Evolutionary conservation across 768 basidiomycete species (phyloP), one percentile per base, ranked within the genome.

Genomic region (Mycena belliarum): DNA sequence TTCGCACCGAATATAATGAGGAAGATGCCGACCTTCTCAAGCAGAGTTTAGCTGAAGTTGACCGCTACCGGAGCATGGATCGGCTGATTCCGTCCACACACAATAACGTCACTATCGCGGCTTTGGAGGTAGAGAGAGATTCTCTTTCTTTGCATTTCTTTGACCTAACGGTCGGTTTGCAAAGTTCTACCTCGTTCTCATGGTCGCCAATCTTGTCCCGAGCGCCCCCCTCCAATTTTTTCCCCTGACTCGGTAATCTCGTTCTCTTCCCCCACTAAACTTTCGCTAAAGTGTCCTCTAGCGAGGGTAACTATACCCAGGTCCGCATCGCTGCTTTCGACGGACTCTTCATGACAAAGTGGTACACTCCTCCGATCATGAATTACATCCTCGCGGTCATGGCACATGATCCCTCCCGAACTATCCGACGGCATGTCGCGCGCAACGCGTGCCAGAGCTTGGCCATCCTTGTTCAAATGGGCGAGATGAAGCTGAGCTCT

Each of bases 321-420:
- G 91, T 99, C 43, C 88, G 97, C 44, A 82, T 93, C 43, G 87
- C 91, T 5, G 96, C 97, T 4, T 97, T 99, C 65, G 97, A 99
- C 72, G 91, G 93, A 32, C 80, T 98, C 11, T 88, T 96, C 79
- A 75, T 94, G 69, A 89, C 89, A 55, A 88, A 93, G 73, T 89
- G 94, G 93, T 88, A 93, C 69, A 80, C 87, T 2, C 86, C 87
- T 33, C 82, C 85, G 66, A 86, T 95, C 65, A 90, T 92, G 84
- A 84, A 85, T 15, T 98, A 98, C 68, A 79, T 98, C 61, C 80
- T 96, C 47, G 83, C 91, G 11, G 89, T 97, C 55, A 87, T 96
- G 76, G 84, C 87, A 9, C 82, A 87, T 66, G 97, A 99, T 68
- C 79, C 89, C 10, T 98, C 93, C 2, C 85, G 89, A 16, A 72